phyloP scores from a whole-genome alignment of 148 eudicot species.

The Arctostaphylos glauca region DNA sequence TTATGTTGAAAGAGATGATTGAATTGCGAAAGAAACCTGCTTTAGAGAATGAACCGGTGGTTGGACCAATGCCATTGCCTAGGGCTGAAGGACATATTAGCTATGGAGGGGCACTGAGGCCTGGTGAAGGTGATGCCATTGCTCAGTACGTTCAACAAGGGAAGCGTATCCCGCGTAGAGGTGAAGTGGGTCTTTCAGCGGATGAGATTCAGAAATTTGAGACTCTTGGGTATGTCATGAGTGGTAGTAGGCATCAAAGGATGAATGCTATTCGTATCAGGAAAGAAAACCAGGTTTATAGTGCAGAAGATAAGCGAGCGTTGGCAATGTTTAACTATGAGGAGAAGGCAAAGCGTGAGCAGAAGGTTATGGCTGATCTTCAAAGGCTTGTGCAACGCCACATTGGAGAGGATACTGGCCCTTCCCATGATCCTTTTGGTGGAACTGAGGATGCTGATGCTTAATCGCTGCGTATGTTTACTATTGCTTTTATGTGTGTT shows the following conservation, averaged over 20 bases:
- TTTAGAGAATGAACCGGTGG: constrained; percentile 53
- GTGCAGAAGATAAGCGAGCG: constrained; percentile 99
- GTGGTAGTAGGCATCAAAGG: constrained; percentile 98
- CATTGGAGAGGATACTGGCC: constrained; percentile 74
- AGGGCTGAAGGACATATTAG: constrained; percentile 97
- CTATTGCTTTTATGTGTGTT: not conserved
- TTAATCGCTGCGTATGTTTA: constrained; percentile 32
- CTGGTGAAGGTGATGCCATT: constrained; percentile 99
- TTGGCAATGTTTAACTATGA: constrained; percentile 97
- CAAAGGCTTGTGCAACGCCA: constrained; percentile 83
- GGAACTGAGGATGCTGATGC: constrained; percentile 60
- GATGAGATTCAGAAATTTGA: constrained; percentile 90
- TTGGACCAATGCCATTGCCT: constrained; percentile 93
- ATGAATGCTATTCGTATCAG: constrained; percentile 99
- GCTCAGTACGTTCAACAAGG: constrained; percentile 99
- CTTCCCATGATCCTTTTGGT: constrained; percentile 93
- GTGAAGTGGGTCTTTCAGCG: constrained; percentile 97
- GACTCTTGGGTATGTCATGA: constrained; percentile 94
- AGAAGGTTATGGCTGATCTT: constrained; percentile 93
- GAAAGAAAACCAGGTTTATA: constrained; percentile 98
- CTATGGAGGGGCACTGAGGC: constrained; percentile 97
- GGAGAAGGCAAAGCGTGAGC: constrained; percentile 89
- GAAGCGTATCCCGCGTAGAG: constrained; percentile 99
- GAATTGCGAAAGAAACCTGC: constrained; percentile 53
- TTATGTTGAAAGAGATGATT: constrained; percentile 58